Evolutionary conservation across 768 basidiomycete genomes (phyloP), one percentile per base, ranked within the genome.

Genomic region (Obba rivulosa): DNA sequence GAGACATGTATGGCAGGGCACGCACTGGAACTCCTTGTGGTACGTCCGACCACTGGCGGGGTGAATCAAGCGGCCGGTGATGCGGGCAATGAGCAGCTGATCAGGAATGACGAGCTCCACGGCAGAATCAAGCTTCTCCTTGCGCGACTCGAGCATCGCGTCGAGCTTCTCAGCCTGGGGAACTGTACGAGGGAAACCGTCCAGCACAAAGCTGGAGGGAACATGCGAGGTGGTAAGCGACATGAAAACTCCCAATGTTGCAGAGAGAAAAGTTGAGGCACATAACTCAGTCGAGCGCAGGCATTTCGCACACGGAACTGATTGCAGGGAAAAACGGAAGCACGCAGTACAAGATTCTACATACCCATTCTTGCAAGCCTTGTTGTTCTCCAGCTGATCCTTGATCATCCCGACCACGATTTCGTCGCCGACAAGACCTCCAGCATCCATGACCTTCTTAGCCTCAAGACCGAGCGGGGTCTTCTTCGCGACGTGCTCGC

Each of bases 171-270:
- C 80, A 2, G 96, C 96, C 62, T 99, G 96, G 9, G 88, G 84
- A 31, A 98, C 91, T 3, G 95, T 98, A 37, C 96, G 85, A 36
- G 96, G 96, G 81, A 99, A 99, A n/a, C 96, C 96, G 62, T 99
- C 96, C 43, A 99, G 77, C 49, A 99, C 96, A 69, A 99, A 99
- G 34, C 95, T 98, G 57, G 28, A 31, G 28, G 28, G 13, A 31
- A 31, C 28, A 31, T 31, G 28, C 28, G 28, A 31, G 28, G 28
- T 31, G 28, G 28, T 31, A 31, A 31, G 28, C 28, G 28, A 31
- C 13, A 31, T 13, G 28, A 31, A 13, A 7, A 31, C 7, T 31
- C 13, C 28, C 28, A 13, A 31, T 31, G 28, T 31, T 31, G 28
- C 28, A 31, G 28, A 31, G 13, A 31, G 13, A 31, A 31, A 31